These are phyloP conservation scores for Maudiozyma humilis DNA, from an alignment of 1,139 yeast species.

Conservation along the genomic window DNA sequence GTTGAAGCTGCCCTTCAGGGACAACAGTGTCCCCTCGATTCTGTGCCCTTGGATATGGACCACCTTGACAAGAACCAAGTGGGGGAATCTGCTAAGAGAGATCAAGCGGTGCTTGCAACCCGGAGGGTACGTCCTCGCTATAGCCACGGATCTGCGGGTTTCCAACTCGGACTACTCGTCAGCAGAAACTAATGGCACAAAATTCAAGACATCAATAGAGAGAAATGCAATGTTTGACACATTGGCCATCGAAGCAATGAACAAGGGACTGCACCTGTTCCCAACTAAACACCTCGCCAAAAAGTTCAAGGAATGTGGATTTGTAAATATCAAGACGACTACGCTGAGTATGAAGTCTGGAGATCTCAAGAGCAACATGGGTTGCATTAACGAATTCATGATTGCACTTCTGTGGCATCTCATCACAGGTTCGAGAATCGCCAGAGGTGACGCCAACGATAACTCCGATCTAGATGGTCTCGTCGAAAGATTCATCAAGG, in stretches of 20 bases:
- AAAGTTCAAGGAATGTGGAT: conserved; percentile 25
- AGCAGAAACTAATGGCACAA: conserved; percentile 8
- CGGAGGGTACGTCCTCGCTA: conserved; percentile 26
- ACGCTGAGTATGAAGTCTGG: conserved; percentile 25
- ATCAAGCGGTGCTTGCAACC: conserved; percentile 24
- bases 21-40: conserved; percentile 23
- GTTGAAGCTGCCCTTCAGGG: conserved; percentile 21
- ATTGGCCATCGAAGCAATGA: conserved; percentile 23
- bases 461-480: conserved; percentile 18
- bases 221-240: conserved; percentile 21
- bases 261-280: conserved; percentile 22
- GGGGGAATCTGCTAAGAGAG: conserved; percentile 26
- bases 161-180: conserved; percentile 20
- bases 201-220: conserved; percentile 17
- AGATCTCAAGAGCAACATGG: conserved; percentile 26
- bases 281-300: conserved; percentile 26
- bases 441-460: conserved; percentile 14
- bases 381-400: conserved; percentile 25
- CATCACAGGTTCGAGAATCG: conserved; percentile 15
- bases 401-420: conserved; percentile 20
- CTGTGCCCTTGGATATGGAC: conserved; percentile 28
- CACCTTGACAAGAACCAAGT: conserved; percentile 20
- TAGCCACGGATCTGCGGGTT: conserved; percentile 20
- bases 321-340: conserved; percentile 24
- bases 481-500: conserved; percentile 22